These are phyloP conservation scores for Sporothrix humicola DNA, from an alignment of 2,329 filamentous ascomycete genomes.

Conservation along the genomic window DNA sequence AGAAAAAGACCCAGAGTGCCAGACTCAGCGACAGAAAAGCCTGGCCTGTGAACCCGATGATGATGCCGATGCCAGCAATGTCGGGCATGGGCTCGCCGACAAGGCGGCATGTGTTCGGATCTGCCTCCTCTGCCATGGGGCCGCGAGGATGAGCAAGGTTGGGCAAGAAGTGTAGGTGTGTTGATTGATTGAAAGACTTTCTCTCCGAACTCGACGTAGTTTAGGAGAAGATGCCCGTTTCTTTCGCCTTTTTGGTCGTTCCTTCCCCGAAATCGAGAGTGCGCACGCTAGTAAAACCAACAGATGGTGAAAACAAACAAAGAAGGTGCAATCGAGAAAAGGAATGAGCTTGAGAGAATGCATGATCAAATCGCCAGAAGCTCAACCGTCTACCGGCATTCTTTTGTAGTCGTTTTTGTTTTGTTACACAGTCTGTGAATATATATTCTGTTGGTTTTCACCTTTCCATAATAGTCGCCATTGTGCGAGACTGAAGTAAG, in stretches of 20 bases:
- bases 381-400: background rate
- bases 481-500: background rate
- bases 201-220: too few species aligned
- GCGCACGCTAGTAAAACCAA: background rate
- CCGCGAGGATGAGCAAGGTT: background rate
- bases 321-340: slow-evolving; percentile 7
- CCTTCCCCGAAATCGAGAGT: background rate
- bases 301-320: background rate
- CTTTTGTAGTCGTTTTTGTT: background rate
- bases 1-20: slow-evolving; percentile 20
- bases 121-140: background rate
- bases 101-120: slow-evolving; percentile 36
- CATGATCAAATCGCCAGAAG: background rate
- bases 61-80: slow-evolving; percentile 45
- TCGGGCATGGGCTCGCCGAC: slow-evolving; percentile 43
- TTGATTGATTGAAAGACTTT: background rate
- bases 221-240: background rate
- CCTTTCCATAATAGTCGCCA: background rate
- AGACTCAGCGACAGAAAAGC: slow-evolving; percentile 5
- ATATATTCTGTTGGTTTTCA: background rate
- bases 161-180: background rate
- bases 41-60: slow-evolving; percentile 33
- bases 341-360: background rate
- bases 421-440: background rate
- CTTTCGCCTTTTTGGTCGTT: background rate